These are phyloP conservation scores for Starmerella vitae DNA, from an alignment of 805 yeast species.

Conservation along the genomic window DNA sequence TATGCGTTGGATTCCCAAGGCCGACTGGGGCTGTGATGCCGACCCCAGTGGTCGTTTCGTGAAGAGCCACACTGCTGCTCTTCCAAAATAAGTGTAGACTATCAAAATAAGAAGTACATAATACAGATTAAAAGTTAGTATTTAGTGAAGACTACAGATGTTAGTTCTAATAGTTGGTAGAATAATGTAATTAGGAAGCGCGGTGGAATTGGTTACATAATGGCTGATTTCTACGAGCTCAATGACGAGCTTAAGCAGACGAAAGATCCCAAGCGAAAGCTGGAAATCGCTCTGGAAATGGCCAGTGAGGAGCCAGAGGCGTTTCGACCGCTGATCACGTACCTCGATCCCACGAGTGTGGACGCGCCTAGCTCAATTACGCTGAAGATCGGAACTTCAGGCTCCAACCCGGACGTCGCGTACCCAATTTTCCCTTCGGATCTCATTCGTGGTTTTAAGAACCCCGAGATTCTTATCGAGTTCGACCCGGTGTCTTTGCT, in stretches of 20 bases:
- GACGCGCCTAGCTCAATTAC: slow-evolving; percentile 20
- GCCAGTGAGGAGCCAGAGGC: slow-evolving; percentile 16
- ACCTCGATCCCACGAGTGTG: slow-evolving; percentile 15
- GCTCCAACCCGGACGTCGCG: slow-evolving; percentile 65
- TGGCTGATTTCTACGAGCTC: neutral
- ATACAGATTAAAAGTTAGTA: neutral
- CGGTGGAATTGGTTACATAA: neutral
- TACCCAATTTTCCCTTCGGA: slow-evolving; percentile 88
- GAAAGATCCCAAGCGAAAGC: slow-evolving; percentile 8
- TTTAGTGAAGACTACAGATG: slow-evolving; percentile 2
- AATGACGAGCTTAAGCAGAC: slow-evolving; percentile 4
- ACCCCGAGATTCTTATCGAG: slow-evolving; percentile 44
- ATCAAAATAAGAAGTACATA: neutral
- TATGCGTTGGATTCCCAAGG: slow-evolving; percentile 99
- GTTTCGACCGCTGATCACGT: slow-evolving; percentile 12
- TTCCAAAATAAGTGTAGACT: slow-evolving; percentile 18
- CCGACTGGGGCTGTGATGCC: slow-evolving; percentile 99
- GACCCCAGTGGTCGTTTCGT: slow-evolving; percentile 98
- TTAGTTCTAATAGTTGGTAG: neutral
- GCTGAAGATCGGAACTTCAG: slow-evolving; percentile 13
- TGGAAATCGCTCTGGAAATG: slow-evolving; percentile 13
- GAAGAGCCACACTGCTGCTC: slow-evolving; percentile 67
- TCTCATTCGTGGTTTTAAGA: slow-evolving; percentile 70
- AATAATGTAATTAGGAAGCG: neutral
- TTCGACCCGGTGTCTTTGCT: slow-evolving; percentile 63